A percentile compares a stretch with the other conserved stretches of the same genome.
Conservation (phyloP, 371 early-diverging fungal genomes). For the Mucor indicus region DNA sequence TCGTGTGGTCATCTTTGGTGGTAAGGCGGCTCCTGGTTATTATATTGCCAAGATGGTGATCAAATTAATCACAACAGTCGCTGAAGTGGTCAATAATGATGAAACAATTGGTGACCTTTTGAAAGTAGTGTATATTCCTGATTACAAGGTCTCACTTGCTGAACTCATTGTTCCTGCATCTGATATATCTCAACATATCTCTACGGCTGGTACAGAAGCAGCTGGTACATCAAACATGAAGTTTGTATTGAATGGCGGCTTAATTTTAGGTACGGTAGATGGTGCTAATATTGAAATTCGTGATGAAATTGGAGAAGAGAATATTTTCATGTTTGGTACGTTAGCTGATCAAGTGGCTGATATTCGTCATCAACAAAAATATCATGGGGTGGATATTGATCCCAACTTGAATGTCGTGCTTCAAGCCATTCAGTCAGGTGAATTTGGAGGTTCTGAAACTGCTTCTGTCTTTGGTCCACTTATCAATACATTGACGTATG, state of each 20-base stretch:
- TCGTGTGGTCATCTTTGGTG: conserved; percentile 80
- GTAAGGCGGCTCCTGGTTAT: conserved; percentile 92
- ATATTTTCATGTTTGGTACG: conserved; percentile 92
- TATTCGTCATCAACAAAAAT: conserved; percentile 80
- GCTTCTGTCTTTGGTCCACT: conserved; percentile 69
- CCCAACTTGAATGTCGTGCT: conserved; percentile 74
- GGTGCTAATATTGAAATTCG: conserved; percentile 95
- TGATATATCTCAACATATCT: conserved; percentile 91
- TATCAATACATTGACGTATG: conserved; percentile 74
- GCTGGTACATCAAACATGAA: conserved; percentile 97
- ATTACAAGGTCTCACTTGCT: conserved; percentile 92
- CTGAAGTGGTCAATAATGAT: conserved; percentile 83
- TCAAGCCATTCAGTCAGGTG: conserved; percentile 68
- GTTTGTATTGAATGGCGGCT: conserved; percentile 93
- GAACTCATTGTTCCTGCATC: conserved; percentile 89
- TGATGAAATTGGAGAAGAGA: conserved; percentile 91
- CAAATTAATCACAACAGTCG: conserved; percentile 91
- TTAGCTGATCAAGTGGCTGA: conserved; percentile 87
- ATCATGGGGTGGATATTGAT: conserved; percentile 72
- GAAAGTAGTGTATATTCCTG: conserved; percentile 92
- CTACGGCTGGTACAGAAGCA: conserved; percentile 94
- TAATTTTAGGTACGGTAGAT: conserved; percentile 86
- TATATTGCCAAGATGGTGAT: conserved; percentile 94
- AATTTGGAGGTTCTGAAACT: conserved; percentile 66
- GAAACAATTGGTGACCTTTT: conserved; percentile 68